Percentiles rank a stretch among this genome's conserved stretches.
phyloP scores from a whole-genome alignment of 441 rosid genomes.

The Populus hybrid region DNA sequence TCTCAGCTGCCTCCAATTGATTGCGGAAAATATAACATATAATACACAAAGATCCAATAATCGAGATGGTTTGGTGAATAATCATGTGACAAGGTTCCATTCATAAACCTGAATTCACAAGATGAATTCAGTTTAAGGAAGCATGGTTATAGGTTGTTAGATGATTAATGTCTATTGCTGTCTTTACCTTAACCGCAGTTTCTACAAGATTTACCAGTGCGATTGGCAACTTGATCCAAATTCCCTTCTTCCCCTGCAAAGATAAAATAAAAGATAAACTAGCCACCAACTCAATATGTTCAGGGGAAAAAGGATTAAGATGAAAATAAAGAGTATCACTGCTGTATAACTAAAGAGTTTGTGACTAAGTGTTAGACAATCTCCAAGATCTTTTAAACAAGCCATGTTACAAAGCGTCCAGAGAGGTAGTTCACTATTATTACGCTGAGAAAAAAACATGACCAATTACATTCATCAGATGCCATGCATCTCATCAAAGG shows the following conservation, averaged over 20 bases:
- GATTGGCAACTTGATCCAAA: conserved; percentile 83
- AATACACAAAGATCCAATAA: background rate
- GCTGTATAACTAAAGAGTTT: too few species aligned
- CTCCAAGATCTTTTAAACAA: too few species aligned
- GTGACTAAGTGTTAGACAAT: too few species aligned
- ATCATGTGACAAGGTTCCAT: background rate
- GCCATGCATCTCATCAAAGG: too few species aligned
- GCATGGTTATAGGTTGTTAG: too few species aligned
- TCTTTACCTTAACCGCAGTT: conserved; percentile 59
- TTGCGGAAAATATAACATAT: background rate
- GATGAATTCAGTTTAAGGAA: too few species aligned
- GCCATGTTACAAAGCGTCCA: too few species aligned
- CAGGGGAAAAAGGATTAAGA: background rate
- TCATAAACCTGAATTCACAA: background rate
- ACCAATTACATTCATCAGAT: too few species aligned
- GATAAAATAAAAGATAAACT: background rate
- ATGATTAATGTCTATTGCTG: too few species aligned
- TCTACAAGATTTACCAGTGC: conserved; percentile 71
- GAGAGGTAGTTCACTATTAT: too few species aligned
- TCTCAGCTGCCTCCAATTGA: background rate
- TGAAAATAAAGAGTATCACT: too few species aligned
- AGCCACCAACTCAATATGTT: background rate
- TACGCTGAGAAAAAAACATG: too few species aligned
- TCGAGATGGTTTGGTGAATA: background rate
- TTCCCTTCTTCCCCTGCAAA: conserved; percentile 74